These are phyloP conservation scores for Ceratobasidium sp. DNA, from an alignment of 1,284 basidiomycete genomes.

Conservation along the genomic window DNA sequence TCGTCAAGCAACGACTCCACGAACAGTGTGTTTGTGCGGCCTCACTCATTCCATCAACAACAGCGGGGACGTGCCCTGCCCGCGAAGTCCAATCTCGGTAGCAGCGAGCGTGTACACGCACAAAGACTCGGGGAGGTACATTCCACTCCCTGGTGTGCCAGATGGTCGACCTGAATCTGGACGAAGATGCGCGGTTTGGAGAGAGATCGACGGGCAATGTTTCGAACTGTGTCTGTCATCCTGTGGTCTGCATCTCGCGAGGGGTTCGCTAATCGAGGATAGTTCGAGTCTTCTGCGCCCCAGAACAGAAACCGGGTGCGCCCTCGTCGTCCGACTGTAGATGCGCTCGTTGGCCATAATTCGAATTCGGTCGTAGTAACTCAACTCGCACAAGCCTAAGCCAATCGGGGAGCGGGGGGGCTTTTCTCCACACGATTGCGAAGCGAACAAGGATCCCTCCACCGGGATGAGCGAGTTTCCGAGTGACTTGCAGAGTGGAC, in stretches of 20 bases:
- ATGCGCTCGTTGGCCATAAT: constrained; percentile 62
- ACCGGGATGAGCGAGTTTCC: constrained; percentile 91
- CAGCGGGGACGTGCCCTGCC: constrained; percentile 57
- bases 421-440: constrained; percentile 30
- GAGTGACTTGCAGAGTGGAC: constrained; percentile 97
- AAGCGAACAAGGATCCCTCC: constrained; percentile 47
- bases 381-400: constrained; percentile 79
- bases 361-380: constrained; percentile 67
- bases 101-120: constrained; percentile 86
- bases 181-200: constrained; percentile 75
- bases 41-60: constrained; percentile 80
- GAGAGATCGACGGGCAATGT: constrained; percentile 70
- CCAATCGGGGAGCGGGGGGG: constrained; percentile 74
- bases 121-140: constrained; percentile 89
- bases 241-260: constrained; percentile 65
- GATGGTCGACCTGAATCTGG: constrained; percentile 75
- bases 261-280: constrained; percentile 60
- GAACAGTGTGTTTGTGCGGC: constrained; percentile 60
- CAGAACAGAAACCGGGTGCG: constrained; percentile 84
- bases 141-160: constrained; percentile 75
- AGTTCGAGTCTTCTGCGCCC: constrained; percentile 77
- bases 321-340: constrained; percentile 70
- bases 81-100: constrained; percentile 84
- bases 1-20: constrained; percentile 77
- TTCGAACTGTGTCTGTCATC: constrained; percentile 81